Evolutionary conservation across 169 alveolate species (phyloP), one percentile per base, ranked within the genome.

Genomic region (Eimeria falciformis): DNA sequence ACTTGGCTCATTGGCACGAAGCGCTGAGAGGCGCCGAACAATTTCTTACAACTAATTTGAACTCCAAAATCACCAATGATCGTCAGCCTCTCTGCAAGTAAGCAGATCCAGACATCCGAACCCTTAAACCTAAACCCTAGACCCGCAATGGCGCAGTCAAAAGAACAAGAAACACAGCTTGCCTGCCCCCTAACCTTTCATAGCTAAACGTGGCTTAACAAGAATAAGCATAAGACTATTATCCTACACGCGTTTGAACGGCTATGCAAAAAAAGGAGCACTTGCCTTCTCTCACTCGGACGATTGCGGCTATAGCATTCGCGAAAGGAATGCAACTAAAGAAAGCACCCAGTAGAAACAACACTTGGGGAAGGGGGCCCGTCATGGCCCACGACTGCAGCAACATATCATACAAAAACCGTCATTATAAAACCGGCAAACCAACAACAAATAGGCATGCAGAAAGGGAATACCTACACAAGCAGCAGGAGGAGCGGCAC

Each of bases 201-300:
- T n/a, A n/a, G n/a, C n/a, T n/a, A n/a, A n/a, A n/a, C n/a, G n/a
- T n/a, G n/a, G n/a, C n/a, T n/a, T n/a, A n/a, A n/a, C n/a, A n/a
- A n/a, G n/a, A n/a, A n/a, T n/a, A n/a, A n/a, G n/a, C n/a, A n/a
- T n/a, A n/a, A n/a, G n/a, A n/a, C n/a, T n/a, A n/a, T n/a, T n/a
- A n/a, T n/a, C n/a, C n/a, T n/a, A n/a, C n/a, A n/a, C n/a, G n/a
- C n/a, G n/a, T n/a, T n/a, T n/a, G n/a, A n/a, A n/a, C n/a, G n/a
- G 23, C 73, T 0, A 62, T 21, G 9, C 7, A 21, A 14, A 12
- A 62, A 0, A 62, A 3, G 9, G 23, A 12, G 23, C 73, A 68
- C 84, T 75, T 17, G 55, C 84, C 84, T 75, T 75, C 84, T 14
- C 84, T 29, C 17, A 75, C 65, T 5, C 84, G 62, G 11, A 75